A percentile compares a stretch with the other conserved stretches of the same genome.
Evolutionary conservation across 805 yeast genomes (phyloP).

Genomic region (Crinitomyces ghanaensis): DNA sequence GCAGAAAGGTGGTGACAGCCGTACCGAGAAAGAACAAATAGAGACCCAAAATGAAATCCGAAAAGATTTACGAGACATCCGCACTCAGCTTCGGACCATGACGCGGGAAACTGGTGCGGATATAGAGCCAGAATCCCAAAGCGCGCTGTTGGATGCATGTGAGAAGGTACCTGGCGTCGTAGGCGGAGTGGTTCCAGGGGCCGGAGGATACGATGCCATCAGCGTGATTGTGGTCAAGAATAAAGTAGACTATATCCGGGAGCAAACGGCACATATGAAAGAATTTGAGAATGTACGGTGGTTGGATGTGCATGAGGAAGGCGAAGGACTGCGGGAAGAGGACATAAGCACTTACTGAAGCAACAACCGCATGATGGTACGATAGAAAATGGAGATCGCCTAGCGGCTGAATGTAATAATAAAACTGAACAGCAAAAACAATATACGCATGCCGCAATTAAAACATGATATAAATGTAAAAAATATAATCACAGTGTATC

Average conservation of each 20-base stretch:
- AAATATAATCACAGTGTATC: too few species aligned
- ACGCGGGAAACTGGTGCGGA: constrained; percentile 65
- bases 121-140: constrained; percentile 78
- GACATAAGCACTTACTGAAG: background rate
- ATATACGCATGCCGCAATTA: too few species aligned
- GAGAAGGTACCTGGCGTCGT: constrained; percentile 54
- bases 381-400: too few species aligned
- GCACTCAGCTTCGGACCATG: constrained; percentile 47
- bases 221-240: constrained; percentile 51
- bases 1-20: constrained; percentile 22
- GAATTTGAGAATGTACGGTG: constrained; percentile 6
- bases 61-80: constrained; percentile 27
- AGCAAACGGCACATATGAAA: background rate
- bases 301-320: constrained; percentile 13
- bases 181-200: constrained; percentile 98
- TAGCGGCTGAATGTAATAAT: too few species aligned
- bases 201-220: constrained; percentile 95
- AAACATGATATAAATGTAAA: too few species aligned
- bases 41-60: constrained; percentile 3
- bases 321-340: constrained; percentile 6
- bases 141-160: constrained; percentile 51
- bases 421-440: too few species aligned
- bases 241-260: constrained; percentile 28
- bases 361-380: too few species aligned
- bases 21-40: constrained; percentile 25